Base-by-base conservation (phyloP, 371 early-diverging fungal species). In the Phascolomyces articulosus region DNA sequence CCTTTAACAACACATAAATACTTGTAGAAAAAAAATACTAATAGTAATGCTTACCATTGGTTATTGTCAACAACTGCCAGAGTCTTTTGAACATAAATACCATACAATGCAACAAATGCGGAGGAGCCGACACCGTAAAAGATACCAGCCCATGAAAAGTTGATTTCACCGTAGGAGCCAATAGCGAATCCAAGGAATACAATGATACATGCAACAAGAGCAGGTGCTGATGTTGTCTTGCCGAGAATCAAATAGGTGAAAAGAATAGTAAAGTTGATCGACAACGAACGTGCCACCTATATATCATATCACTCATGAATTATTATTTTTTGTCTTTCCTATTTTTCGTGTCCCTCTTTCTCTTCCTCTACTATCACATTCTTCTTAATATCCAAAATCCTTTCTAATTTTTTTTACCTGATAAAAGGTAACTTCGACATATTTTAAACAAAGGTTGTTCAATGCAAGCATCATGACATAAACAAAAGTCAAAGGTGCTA, bases 31-130 rank as follows among this genome's bases (percentile, higher is more conserved):
- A n/a, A n/a, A n/a, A n/a, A n/a, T n/a, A n/a, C n/a, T n/a, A n/a
- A n/a, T n/a, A n/a, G n/a, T n/a, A n/a, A n/a, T n/a, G n/a, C n/a
- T 74, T 71, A 85, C 91, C 91, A 91, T 72, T 89, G 86, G 63
- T 89, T 87, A 72, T 89, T 89, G 40, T 89, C 90, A 16, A 91
- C 85, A n/a, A 77, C 66, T 2, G 49, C 60, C 29, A 91, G 75
- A 3, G 87, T 88, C 82, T 90, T 90, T 78, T 90, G 90, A 40
- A 90, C 90, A 64, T 88, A 90, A 58, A 90, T 89, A 55, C 91
- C 91, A 62, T 90, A 90, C 34, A 90, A 76, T 2, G 91, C 91
- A 11, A 90, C 90, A 82, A 90, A 90, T 21, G 87, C 77, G 61
- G 86, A 85, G 0, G 88, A 87, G 8, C 87, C 87, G 4, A 90